Evolutionary conservation across 1,139 yeast genomes (phyloP).

Genomic region (Lodderomyces margitis): DNA sequence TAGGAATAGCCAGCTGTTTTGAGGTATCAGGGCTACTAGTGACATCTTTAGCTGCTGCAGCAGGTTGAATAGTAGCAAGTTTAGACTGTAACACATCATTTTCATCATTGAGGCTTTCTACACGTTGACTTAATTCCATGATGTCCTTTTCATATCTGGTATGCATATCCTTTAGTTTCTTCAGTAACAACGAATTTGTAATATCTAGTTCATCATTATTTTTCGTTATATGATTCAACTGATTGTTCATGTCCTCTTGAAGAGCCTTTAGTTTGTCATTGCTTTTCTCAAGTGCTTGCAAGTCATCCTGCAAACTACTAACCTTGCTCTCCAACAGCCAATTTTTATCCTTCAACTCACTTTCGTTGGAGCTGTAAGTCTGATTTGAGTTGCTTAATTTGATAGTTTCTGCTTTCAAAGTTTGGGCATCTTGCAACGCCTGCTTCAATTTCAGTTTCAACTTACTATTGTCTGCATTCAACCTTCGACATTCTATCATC

Average conservation of each 20-base stretch:
- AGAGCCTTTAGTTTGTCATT: conserved; percentile 32
- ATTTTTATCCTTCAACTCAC: conserved; percentile 61
- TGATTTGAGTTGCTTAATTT: conserved; percentile 34
- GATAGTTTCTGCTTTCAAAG: conserved; percentile 36
- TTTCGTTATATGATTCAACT: conserved; percentile 32
- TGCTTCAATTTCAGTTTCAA: conserved; percentile 43
- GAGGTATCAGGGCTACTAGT: conserved; percentile 5
- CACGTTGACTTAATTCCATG: conserved; percentile 45
- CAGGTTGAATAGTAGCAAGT: background rate
- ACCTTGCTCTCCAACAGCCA: conserved; percentile 75
- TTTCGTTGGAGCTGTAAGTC: conserved; percentile 31
- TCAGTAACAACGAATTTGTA: conserved; percentile 38
- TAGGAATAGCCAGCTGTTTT: conserved; percentile 3
- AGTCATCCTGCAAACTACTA: conserved; percentile 49
- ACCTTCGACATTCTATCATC: conserved; percentile 72
- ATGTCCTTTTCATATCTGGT: conserved; percentile 38
- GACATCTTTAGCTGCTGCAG: background rate
- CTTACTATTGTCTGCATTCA: conserved; percentile 66
- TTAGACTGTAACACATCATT: conserved; percentile 50
- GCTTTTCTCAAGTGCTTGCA: conserved; percentile 24
- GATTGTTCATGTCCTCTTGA: conserved; percentile 32
- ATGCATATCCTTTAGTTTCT: conserved; percentile 36
- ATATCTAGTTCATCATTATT: conserved; percentile 50
- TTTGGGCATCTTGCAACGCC: conserved; percentile 40
- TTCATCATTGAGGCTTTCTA: conserved; percentile 61